phyloP scores from a whole-genome alignment of 768 basidiomycete species.

The Hericium coralloides region DNA sequence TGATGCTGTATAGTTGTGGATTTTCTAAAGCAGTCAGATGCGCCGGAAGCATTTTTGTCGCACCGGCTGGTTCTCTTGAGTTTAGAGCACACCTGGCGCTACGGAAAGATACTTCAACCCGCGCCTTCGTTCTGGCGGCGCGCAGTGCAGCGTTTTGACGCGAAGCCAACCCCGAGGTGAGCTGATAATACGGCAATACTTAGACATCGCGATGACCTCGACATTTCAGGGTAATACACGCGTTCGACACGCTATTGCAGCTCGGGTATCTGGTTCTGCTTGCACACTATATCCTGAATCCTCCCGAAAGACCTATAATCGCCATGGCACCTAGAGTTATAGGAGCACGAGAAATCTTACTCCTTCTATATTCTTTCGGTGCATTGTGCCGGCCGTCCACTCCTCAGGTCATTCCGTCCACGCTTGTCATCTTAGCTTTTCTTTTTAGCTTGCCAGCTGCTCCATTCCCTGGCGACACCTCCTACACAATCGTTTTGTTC shows the following conservation, averaged over 20 bases:
- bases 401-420: slow-evolving; percentile 24
- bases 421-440: slow-evolving; percentile 34
- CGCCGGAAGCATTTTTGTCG: slow-evolving; percentile 4
- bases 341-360: slow-evolving; percentile 27
- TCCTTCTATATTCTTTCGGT: slow-evolving; percentile 32
- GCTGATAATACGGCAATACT: background rate
- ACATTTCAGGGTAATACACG: slow-evolving; percentile 32
- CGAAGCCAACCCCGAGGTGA: slow-evolving; percentile 39
- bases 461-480: slow-evolving; percentile 30
- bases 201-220: background rate
- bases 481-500: slow-evolving; percentile 34
- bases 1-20: slow-evolving; percentile 5
- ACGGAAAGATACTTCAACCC: slow-evolving; percentile 4
- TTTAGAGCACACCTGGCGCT: slow-evolving; percentile 8
- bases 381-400: slow-evolving; percentile 27
- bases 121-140: slow-evolving; percentile 1
- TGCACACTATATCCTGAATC: slow-evolving; percentile 24
- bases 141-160: slow-evolving; percentile 24
- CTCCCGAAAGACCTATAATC: slow-evolving; percentile 26
- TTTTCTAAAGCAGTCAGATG: slow-evolving; percentile 6
- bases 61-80: slow-evolving; percentile 10
- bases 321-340: slow-evolving; percentile 13
- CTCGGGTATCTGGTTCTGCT: slow-evolving; percentile 33
- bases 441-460: slow-evolving; percentile 30
- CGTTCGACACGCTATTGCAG: slow-evolving; percentile 32